A percentile compares a stretch with the other conserved stretches of the same genome.
Conservation (phyloP, 768 basidiomycete genomes). For the Kwoniella dendrophila region DNA sequence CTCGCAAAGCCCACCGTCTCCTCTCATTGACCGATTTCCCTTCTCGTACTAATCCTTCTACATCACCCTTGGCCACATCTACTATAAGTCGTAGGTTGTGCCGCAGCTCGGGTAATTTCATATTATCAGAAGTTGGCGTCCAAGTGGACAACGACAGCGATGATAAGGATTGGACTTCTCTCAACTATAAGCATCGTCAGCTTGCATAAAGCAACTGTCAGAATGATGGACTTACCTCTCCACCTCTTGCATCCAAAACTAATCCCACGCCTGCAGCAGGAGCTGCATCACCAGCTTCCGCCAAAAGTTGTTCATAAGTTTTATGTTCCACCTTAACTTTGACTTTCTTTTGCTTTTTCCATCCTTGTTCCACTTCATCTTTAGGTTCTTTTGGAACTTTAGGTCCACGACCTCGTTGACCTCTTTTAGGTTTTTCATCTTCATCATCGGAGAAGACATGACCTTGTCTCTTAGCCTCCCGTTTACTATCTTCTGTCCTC, state of each 20-base stretch:
- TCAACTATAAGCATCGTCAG: conserved; percentile 64
- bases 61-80: conserved; percentile 76
- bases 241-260: conserved; percentile 93
- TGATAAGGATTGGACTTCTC: conserved; percentile 81
- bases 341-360: conserved; percentile 75
- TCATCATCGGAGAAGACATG: conserved; percentile 49
- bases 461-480: conserved; percentile 53
- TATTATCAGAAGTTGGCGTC: conserved; percentile 83
- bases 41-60: conserved; percentile 87
- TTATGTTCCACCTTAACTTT: conserved; percentile 89
- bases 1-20: conserved; percentile 69
- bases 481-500: conserved; percentile 54
- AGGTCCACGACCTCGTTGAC: conserved; percentile 24
- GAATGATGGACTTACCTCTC: conserved; percentile 66
- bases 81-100: conserved; percentile 89
- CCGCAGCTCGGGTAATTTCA: conserved; percentile 91
- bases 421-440: conserved; percentile 45
- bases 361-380: conserved; percentile 68
- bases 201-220: background rate
- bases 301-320: conserved; percentile 93
- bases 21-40: conserved; percentile 79
- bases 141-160: conserved; percentile 72
- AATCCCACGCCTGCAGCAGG: conserved; percentile 66
- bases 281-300: conserved; percentile 71
- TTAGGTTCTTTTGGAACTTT: conserved; percentile 53